phyloP scores from a whole-genome alignment of 495 filamentous ascomycete genomes.

The Aspergillus saccharolyticus region DNA sequence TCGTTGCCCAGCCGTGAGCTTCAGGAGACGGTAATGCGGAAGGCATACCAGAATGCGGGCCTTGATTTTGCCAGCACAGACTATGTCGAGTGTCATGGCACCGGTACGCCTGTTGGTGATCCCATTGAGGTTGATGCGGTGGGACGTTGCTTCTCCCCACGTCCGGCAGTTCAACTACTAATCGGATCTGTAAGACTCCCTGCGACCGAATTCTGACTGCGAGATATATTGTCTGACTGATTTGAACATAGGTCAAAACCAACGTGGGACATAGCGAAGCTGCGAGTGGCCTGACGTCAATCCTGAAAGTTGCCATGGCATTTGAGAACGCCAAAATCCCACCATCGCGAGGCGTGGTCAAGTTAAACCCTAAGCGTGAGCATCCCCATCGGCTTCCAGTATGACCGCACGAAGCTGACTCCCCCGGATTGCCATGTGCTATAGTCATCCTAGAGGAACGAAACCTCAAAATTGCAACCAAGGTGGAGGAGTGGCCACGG shows the following conservation, averaged over 20 bases:
- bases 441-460: no score
- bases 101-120: constrained; percentile 33
- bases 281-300: neutral
- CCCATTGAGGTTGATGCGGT: constrained; percentile 42
- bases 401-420: no score
- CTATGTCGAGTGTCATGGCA: constrained; percentile 29
- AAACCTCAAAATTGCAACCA: constrained; percentile 14
- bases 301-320: constrained; percentile 47
- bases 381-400: neutral
- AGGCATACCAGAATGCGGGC: constrained; percentile 28
- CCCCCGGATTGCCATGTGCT: no score
- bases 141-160: constrained; percentile 32
- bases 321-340: constrained; percentile 44
- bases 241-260: neutral
- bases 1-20: constrained; percentile 20
- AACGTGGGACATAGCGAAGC: neutral
- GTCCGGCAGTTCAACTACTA: no score
- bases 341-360: neutral
- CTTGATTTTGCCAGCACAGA: constrained; percentile 24
- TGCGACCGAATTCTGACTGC: neutral
- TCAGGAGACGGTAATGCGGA: constrained; percentile 32
- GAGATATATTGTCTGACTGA: neutral
- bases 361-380: neutral
- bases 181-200: no score
- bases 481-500: constrained; percentile 26